Conservation (phyloP, 257 asterid species). For the Nicotiana noctiflora region DNA sequence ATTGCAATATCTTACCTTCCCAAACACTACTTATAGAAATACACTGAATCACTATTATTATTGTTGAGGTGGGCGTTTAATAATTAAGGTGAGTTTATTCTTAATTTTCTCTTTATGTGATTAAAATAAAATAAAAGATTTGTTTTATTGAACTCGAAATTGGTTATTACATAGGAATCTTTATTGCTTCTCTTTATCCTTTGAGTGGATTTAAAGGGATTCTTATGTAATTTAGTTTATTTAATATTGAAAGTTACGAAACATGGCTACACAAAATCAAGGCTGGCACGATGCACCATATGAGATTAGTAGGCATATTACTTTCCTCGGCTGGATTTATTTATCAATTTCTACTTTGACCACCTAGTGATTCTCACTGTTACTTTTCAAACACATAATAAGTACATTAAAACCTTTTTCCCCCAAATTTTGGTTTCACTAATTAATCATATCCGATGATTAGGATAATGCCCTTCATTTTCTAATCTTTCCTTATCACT, state of each 20-base stretch:
- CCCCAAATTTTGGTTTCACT: neutral
- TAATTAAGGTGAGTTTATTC: neutral
- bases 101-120: neutral
- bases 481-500: neutral
- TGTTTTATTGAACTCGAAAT: neutral
- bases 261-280: neutral
- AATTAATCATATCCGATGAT: neutral
- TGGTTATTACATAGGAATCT: neutral
- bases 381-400: neutral
- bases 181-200: neutral
- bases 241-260: neutral
- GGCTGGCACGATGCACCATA: neutral
- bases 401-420: neutral
- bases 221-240: neutral
- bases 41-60: no score
- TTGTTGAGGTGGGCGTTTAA: neutral
- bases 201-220: conserved; percentile 5
- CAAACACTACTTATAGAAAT: no score
- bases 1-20: no score
- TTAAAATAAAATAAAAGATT: neutral
- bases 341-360: neutral
- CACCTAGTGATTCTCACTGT: neutral
- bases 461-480: neutral
- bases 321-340: neutral
- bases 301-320: neutral